phyloP scores from a whole-genome alignment of 2,329 filamentous ascomycete genomes.

The Diplodia seriata region DNA sequence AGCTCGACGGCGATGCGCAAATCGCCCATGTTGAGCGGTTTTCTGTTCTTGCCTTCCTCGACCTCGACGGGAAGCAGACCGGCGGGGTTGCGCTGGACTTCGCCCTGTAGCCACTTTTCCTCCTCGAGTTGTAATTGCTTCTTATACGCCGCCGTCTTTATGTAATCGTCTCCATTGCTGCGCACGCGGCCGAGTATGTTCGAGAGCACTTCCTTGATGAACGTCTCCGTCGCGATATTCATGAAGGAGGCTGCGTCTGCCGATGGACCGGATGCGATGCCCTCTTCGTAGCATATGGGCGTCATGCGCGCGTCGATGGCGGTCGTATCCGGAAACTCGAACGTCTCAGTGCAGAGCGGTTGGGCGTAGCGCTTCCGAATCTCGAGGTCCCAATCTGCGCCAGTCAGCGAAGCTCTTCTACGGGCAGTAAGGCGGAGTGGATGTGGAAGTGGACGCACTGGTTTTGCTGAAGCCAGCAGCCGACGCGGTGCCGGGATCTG shows the following conservation, averaged over 20 bases:
- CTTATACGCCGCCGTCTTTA: conserved; percentile 81
- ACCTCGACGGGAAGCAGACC: conserved; percentile 83
- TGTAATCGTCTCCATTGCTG: conserved; percentile 61
- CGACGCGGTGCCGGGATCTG: conserved; percentile 70
- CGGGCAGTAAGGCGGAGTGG: background rate
- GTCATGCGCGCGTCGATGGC: conserved; percentile 66
- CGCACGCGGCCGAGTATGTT: conserved; percentile 62
- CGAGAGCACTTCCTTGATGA: conserved; percentile 66
- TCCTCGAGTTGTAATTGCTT: conserved; percentile 79
- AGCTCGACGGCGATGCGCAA: conserved; percentile 77
- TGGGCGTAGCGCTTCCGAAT: conserved; percentile 70
- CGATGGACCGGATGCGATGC: conserved; percentile 61
- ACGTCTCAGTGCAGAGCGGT: conserved; percentile 65
- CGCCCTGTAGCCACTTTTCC: conserved; percentile 72
- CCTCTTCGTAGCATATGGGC: conserved; percentile 71
- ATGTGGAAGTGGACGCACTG: conserved; percentile 58
- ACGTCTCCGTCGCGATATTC: conserved; percentile 67
- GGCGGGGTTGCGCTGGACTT: conserved; percentile 74
- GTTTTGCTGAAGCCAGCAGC: conserved; percentile 81
- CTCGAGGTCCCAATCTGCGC: conserved; percentile 67
- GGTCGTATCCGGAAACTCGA: conserved; percentile 66
- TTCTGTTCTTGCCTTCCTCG: conserved; percentile 74
- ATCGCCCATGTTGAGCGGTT: conserved; percentile 78
- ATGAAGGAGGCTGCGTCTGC: conserved; percentile 65
- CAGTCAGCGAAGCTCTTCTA: background rate